phyloP scores from a whole-genome alignment of 176 grass and related monocot genomes.

The Urochloa ruziziensis region DNA sequence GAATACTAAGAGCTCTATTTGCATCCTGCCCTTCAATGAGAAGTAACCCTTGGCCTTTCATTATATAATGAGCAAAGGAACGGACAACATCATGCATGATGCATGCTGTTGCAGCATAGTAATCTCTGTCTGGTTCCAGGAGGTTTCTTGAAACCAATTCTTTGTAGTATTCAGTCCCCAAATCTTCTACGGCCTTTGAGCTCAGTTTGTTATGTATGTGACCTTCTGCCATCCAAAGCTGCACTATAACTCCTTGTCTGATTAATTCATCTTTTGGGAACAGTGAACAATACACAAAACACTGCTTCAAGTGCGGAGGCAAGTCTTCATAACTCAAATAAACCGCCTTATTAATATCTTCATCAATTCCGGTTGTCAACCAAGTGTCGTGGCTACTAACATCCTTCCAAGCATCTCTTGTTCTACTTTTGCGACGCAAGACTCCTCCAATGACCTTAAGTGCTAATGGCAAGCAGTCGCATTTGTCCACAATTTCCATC shows the following conservation, averaged over 20 bases:
- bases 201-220: not conserved
- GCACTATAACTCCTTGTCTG: accelerated
- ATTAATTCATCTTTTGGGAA: constrained; percentile 1
- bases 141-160: constrained; percentile 29
- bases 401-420: not conserved
- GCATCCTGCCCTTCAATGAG: not conserved
- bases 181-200: not conserved
- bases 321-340: constrained; percentile 34
- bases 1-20: no score
- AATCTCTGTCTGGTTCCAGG: not conserved
- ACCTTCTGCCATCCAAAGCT: constrained; percentile 21
- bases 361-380: not conserved
- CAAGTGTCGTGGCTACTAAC: not conserved
- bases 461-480: not conserved
- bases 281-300: constrained; percentile 25
- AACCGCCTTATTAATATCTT: constrained; percentile 13
- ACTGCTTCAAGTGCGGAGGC: constrained; percentile 34
- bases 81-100: constrained; percentile 37
- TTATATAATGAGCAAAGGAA: not conserved
- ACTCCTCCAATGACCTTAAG: constrained; percentile 13
- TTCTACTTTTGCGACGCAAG: not conserved
- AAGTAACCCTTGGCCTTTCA: not conserved
- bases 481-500: not conserved
- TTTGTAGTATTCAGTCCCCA: not conserved
- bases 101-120: not conserved